A percentile compares a stretch with the other conserved stretches of the same genome.
These are phyloP conservation scores for Tetradesmus lagerheimii DNA, from an alignment of 139 green algal species.

Conservation along the genomic window DNA sequence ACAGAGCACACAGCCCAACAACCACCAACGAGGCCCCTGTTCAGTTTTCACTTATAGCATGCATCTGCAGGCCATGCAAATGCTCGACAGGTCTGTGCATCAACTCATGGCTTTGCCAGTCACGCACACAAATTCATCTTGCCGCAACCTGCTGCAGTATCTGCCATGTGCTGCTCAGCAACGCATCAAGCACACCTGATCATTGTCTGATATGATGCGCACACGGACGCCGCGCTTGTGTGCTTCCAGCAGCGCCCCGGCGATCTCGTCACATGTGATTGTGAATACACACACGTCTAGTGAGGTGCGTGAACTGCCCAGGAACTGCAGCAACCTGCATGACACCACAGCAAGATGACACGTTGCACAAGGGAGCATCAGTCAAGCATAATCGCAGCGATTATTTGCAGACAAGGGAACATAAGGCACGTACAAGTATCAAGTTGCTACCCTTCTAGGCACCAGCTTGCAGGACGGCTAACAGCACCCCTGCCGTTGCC, in stretches of 20 bases:
- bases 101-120: not conserved
- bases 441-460: too few relatives aligned
- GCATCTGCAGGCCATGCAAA: not conserved
- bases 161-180: not conserved
- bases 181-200: constrained; percentile 52
- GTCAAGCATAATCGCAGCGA: too few relatives aligned
- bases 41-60: not conserved
- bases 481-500: too few relatives aligned
- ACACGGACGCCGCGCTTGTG: constrained; percentile 65
- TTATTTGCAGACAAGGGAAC: too few relatives aligned
- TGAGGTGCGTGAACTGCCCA: constrained; percentile 46
- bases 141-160: not conserved
- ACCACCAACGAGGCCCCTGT: too few relatives aligned
- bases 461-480: too few relatives aligned
- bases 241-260: constrained; percentile 52
- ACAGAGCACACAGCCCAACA: too few relatives aligned
- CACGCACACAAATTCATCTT: not conserved
- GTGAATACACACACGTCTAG: constrained; percentile 75
- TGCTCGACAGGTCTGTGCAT: not conserved
- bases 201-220: constrained; percentile 74
- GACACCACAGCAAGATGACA: not conserved
- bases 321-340: constrained; percentile 54
- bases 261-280: constrained; percentile 78
- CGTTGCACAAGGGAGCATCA: too few relatives aligned
- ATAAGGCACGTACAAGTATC: too few relatives aligned